Base-by-base conservation (phyloP, 176 grass and related monocot genomes). In the Neostapfia colusana region DNA sequence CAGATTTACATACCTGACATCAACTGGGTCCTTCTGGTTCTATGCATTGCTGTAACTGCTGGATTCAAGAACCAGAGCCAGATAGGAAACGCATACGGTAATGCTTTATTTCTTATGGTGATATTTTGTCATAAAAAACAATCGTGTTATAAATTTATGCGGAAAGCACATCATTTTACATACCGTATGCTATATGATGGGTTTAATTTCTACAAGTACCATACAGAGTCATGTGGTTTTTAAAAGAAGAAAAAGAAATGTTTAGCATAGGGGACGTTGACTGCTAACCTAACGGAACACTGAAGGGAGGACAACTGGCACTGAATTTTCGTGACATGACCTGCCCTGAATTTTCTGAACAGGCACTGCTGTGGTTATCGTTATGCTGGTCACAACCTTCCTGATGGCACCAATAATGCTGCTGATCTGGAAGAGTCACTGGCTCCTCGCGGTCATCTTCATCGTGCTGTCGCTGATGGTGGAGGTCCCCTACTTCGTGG, bases 1-100 rank as follows among this genome's bases (percentile, higher is more conserved):
- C 96, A 99, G 84, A 99, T 99, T 73, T 99, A 99, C 74, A 99
- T 99, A 77, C 96, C 92, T 63, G 96, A 99, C 85, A 95, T 99
- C 63, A 99, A 99, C 50, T 99, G 96, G 96, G 74, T 92, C 68
- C 89, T 99, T 65, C 78, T 95, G 83, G 42, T 99, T 87, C 87
- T 95, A 10, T 95, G 96, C 62, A 75, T 99, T 82, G 89, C 96
- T 61, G 96, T 99, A 8, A 99, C 89, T 42, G 89, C 85, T 79
- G 96, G 96, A 77, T 99, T 99, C 83, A 99, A 99, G 78, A 95
- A 99, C 81, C 92, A 87, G 72, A 95, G 24, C 84, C 96, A 99
- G 75, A 99, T 99, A 84, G 96, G 92, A 82, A 95, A 90, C 65
- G 96, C 96, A 40, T 99, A 99, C 3, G 96, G 96, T 99, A 89